Evolutionary conservation across 306 rosid species (phyloP), one percentile per base, ranked within the genome.

Genomic region (Vigna nakashimae): DNA sequence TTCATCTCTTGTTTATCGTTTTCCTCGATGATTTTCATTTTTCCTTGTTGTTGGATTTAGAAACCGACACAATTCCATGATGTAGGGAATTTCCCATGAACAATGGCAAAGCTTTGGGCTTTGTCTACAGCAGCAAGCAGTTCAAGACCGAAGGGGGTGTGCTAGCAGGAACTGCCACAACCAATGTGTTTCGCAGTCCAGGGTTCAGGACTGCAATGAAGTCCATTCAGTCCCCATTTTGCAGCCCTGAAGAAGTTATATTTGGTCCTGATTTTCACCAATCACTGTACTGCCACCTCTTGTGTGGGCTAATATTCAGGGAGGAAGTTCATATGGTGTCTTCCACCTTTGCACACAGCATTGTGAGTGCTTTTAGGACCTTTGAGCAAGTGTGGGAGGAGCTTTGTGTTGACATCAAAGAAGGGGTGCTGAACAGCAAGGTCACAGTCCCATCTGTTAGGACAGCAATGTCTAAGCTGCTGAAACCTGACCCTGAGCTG

Each of bases 231-330:
- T 84, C 94, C 8, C 89, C 67, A 9, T 76, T 89, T 71, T 84
- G 92, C 79, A 91, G 99, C 87, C 99, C 99, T 0, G 93, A 90
- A 28, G 99, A 86, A 50, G 97, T 96, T 4, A 87, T 96, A 22
- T 96, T 92, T 14, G 93, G 96, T 45, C 80, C 92, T 5, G 99
- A 96, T 79, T 92, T 90, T 78, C 88, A 90, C 66, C 98, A 96
- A 72, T 90, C 99, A 1, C 26, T 96, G 3, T 96, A 96, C 80
- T 96, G 98, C 82, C 99, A 96, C 77, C 93, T 96, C 78, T 78
- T 96, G 24, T 92, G 99, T 59, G 98, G 98, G 2, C 82, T 96
- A 24, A 80, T 96, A 38, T 89, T 85, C 70, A 49, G 84, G 1
- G 91, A 92, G 1, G 91, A 92, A 65, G 79, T 96, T 65, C 90